phyloP scores from a whole-genome alignment of 345 rosid genomes.

The Camelina hispida region DNA sequence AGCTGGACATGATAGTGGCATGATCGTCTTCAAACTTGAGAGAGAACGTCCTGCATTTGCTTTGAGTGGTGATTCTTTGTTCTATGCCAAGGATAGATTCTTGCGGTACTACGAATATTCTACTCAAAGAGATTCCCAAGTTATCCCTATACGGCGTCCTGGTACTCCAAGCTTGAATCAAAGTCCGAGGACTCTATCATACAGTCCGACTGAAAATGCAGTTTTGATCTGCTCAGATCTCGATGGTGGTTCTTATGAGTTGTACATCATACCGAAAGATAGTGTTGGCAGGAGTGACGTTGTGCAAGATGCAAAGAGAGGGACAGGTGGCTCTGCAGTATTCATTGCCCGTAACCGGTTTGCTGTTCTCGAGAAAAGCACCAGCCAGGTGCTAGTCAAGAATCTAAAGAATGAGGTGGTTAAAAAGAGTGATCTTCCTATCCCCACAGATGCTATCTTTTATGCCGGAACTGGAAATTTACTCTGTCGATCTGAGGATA shows the following conservation, averaged over 20 bases:
- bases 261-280: constrained; percentile 84
- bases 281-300: constrained; percentile 69
- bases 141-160: constrained; percentile 81
- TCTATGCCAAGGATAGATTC: constrained; percentile 82
- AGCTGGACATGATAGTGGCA: constrained; percentile 95
- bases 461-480: constrained; percentile 93
- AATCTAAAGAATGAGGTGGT: constrained; percentile 85
- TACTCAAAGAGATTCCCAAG: constrained; percentile 75
- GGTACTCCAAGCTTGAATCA: constrained; percentile 80
- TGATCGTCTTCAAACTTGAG: constrained; percentile 92
- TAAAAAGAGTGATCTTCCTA: constrained; percentile 72
- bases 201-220: constrained; percentile 92
- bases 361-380: constrained; percentile 89
- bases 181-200: constrained; percentile 88
- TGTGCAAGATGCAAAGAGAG: constrained; percentile 87
- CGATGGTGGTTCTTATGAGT: constrained; percentile 92
- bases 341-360: constrained; percentile 89
- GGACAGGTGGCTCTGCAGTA: constrained; percentile 78
- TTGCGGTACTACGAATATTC: constrained; percentile 81
- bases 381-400: constrained; percentile 80
- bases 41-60: constrained; percentile 96
- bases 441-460: constrained; percentile 79
- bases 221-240: constrained; percentile 86
- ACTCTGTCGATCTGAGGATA: constrained; percentile 87
- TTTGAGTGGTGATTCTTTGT: constrained; percentile 72